phyloP scores from a whole-genome alignment of 2,329 filamentous ascomycete genomes.

The Claviceps humidiphila region DNA sequence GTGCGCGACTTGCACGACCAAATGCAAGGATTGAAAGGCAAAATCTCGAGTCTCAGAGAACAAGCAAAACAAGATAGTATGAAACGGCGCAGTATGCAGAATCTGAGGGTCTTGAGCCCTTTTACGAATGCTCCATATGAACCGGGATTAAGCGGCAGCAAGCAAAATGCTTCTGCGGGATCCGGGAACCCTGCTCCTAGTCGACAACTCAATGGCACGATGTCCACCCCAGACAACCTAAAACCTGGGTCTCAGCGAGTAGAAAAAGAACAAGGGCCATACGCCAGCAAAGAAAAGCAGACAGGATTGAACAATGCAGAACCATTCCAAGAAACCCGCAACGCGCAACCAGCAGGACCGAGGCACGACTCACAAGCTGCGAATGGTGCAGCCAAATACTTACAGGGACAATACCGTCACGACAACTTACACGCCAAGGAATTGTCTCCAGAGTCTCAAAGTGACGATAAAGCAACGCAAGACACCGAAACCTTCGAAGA shows the following conservation, averaged over 20 bases:
- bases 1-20: constrained; percentile 67
- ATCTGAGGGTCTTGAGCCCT: constrained; percentile 61
- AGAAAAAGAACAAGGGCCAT: constrained; percentile 1
- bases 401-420: background rate
- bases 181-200: constrained; percentile 4
- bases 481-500: constrained; percentile 3
- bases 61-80: constrained; percentile 68
- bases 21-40: constrained; percentile 73
- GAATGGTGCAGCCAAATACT: background rate
- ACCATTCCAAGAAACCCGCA: constrained; percentile 1
- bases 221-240: background rate
- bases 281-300: constrained; percentile 5
- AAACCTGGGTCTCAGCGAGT: background rate
- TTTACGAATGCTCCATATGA: constrained; percentile 53
- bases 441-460: background rate
- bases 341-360: background rate
- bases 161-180: constrained; percentile 8
- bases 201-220: background rate
- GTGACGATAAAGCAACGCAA: constrained; percentile 13
- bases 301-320: background rate
- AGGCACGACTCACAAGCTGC: background rate
- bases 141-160: constrained; percentile 9
- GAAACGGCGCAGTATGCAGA: constrained; percentile 64
- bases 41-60: constrained; percentile 67
- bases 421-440: constrained; percentile 1